A percentile compares a stretch with the other conserved stretches of the same genome.
Conservation (phyloP, 2,329 filamentous ascomycete species). For the Arthroderma uncinatum region DNA sequence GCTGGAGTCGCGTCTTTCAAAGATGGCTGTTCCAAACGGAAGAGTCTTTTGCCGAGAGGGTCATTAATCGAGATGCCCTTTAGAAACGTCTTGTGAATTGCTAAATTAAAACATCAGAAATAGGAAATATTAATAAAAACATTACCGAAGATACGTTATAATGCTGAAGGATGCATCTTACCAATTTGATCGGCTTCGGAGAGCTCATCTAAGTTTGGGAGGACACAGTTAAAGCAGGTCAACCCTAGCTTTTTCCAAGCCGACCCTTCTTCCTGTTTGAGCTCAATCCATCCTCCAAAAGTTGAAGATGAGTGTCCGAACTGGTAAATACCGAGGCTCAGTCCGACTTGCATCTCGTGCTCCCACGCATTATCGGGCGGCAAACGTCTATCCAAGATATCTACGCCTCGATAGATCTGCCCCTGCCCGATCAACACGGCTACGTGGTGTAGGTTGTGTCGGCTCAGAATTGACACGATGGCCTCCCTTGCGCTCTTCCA, state of each 20-base stretch:
- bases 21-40: not conserved
- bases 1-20: not conserved
- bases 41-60: not conserved
- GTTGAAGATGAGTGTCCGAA: not conserved
- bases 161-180: not conserved
- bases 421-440: not conserved
- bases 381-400: not conserved
- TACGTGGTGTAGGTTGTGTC: not conserved
- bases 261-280: not conserved
- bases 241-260: not conserved
- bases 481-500: not conserved
- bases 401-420: not conserved
- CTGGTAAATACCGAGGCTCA: not conserved
- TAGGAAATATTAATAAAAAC: not conserved
- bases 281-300: not conserved
- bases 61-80: not conserved
- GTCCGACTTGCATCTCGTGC: not conserved
- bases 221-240: not conserved
- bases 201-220: no score
- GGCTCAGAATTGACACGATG: not conserved
- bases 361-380: not conserved
- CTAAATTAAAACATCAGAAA: not conserved
- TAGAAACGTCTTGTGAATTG: not conserved
- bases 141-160: not conserved
- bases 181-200: not conserved